Evolutionary conservation across 2,329 filamentous ascomycete genomes (phyloP), one percentile per base, ranked within the genome.

Genomic region (Aspergillus niger): DNA sequence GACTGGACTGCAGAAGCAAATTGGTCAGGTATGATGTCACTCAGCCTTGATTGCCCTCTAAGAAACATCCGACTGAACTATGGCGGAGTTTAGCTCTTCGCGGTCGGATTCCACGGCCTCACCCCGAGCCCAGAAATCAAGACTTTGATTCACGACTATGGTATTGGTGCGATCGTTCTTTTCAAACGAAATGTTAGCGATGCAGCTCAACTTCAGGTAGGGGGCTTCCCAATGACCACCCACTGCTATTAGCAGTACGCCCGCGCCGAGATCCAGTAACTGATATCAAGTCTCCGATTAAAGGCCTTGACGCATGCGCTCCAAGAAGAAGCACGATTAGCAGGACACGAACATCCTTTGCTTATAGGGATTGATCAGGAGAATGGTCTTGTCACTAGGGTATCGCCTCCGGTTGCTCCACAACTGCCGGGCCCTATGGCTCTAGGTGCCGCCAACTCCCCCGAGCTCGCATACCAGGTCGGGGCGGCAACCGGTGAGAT

Each of bases 321-420:
- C 2, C 79, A 81, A 68, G 64, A 72, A 36, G 74, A 76, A 55
- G 77, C 79, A 22, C 75, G 67, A 59, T 50, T 68, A 22, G 74
- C 77, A 17, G 76, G 77, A 5, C 74, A 81, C 62, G 47, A 72
- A 38, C 71, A 75, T 56, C 76, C 74, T 54, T 67, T 81, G 1
- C 75, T 81, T 53, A 81, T 81, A 32, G 76, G 74, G 3, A 77
- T 79, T 38, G 79, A 80, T 52, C 78, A 81, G 63, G 79, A 81
- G 62, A 80, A 80, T 72, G 78, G 78, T 3, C 65, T 80, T 7
- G 76, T 81, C 28, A 79, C 79, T 24, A 70, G 78, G 2, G 76
- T 81, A 36, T 74, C 72, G 30, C 72, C 76, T 5, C 75, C 77
- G 4, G 69, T 77, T 24, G 77, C 75, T 36, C 62, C 75, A 10